Percentiles rank a stretch among this genome's conserved stretches.
Conservation (phyloP, 1,139 yeast genomes). For the Blastobotrys aristatus region DNA sequence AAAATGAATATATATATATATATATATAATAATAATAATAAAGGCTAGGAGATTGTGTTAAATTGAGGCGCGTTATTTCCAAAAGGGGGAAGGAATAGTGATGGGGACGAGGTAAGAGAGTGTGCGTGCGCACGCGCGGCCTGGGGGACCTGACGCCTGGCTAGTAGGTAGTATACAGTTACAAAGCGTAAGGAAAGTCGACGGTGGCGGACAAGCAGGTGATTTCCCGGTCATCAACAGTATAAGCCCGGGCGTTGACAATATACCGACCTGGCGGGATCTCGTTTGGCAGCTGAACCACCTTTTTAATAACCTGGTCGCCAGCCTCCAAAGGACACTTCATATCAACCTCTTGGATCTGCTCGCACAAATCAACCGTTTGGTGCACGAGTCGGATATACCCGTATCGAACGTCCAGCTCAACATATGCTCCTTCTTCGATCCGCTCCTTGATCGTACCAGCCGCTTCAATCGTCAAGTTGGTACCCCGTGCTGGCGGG, state of each 20-base stretch:
- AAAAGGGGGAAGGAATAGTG: no score
- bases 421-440: slow-evolving; percentile 85
- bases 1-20: neutral
- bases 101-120: no score
- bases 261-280: slow-evolving; percentile 93
- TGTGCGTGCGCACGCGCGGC: no score
- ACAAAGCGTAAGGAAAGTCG: slow-evolving; percentile 28
- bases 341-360: slow-evolving; percentile 70
- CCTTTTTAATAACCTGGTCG: slow-evolving; percentile 55
- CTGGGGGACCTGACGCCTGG: no score
- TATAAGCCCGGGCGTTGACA: slow-evolving; percentile 84
- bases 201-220: slow-evolving; percentile 83
- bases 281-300: slow-evolving; percentile 81
- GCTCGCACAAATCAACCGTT: slow-evolving; percentile 87
- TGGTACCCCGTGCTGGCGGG: slow-evolving; percentile 80
- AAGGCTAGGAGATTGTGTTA: no score
- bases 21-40: neutral
- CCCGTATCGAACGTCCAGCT: slow-evolving; percentile 88
- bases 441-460: slow-evolving; percentile 57
- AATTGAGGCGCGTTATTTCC: no score
- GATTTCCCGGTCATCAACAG: slow-evolving; percentile 70
- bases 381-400: slow-evolving; percentile 81
- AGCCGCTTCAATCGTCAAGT: slow-evolving; percentile 69
- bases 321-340: slow-evolving; percentile 77
- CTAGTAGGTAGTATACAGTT: neutral